A percentile compares a stretch with the other conserved stretches of the same genome.
Conservation (phyloP, 345 rosid genomes). For the Boechera stricta region DNA sequence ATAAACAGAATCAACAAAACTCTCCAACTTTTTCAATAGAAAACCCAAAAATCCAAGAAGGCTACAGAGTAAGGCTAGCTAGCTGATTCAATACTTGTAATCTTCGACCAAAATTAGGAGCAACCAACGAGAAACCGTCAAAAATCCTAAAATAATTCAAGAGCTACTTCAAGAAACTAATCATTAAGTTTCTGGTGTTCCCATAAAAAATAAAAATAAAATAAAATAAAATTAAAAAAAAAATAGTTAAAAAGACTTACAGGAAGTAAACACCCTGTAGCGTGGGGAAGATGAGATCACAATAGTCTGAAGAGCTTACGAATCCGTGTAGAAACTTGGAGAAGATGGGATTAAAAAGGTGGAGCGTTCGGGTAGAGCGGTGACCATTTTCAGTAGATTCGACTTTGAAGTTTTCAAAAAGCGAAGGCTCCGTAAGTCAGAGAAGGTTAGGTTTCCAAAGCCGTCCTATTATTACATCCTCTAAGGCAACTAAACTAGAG, state of each 20-base stretch:
- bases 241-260: slow-evolving; percentile 12
- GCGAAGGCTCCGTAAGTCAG: neutral
- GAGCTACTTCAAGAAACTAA: neutral
- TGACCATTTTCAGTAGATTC: slow-evolving; percentile 1
- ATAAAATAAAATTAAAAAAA: neutral
- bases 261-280: neutral
- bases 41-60: neutral
- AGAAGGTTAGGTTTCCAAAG: slow-evolving; percentile 35
- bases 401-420: neutral
- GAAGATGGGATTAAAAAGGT: slow-evolving; percentile 10
- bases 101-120: neutral
- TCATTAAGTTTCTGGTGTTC: neutral
- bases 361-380: neutral
- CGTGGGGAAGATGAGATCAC: slow-evolving; percentile 15
- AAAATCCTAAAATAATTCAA: neutral
- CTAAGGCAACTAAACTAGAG: slow-evolving; percentile 1
- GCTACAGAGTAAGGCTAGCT: neutral
- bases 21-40: neutral
- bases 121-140: neutral
- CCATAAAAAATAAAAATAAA: no score
- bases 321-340: neutral
- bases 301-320: slow-evolving; percentile 11
- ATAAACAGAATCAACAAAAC: neutral
- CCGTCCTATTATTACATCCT: slow-evolving; percentile 28
- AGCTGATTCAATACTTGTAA: neutral